Evolutionary conservation across 2,329 filamentous ascomycete genomes (phyloP).

Genomic region (Trematosphaeria pertusa): DNA sequence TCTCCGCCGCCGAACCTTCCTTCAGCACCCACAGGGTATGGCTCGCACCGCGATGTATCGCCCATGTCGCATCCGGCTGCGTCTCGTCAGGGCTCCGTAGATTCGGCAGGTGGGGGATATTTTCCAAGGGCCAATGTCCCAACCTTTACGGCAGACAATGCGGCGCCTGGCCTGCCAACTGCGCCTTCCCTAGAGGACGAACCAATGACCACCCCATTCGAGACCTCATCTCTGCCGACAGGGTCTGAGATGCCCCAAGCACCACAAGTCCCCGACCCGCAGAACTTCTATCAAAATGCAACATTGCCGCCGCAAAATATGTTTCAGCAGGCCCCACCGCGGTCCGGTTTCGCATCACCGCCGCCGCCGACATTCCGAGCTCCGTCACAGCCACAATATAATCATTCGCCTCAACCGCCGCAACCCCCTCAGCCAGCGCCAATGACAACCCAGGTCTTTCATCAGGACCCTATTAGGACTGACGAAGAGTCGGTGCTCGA

Average conservation of each 20-base stretch:
- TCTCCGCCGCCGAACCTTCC: constrained; percentile 52
- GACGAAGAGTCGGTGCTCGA: constrained; percentile 76
- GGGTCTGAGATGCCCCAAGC: constrained; percentile 31
- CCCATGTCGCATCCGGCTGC: constrained; percentile 56
- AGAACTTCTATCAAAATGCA: constrained; percentile 43
- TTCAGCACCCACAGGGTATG: constrained; percentile 39
- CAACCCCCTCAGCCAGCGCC: constrained; percentile 16
- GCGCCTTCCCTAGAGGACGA: constrained; percentile 42
- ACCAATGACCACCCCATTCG: constrained; percentile 31
- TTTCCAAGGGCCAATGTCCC: constrained; percentile 60
- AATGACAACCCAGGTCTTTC: constrained; percentile 13
- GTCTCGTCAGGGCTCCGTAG: constrained; percentile 56
- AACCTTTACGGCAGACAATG: constrained; percentile 50
- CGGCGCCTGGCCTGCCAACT: constrained; percentile 45
- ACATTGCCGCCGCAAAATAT: constrained; percentile 41
- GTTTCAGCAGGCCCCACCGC: constrained; percentile 27
- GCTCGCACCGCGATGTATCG: constrained; percentile 59
- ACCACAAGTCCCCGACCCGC: constrained; percentile 31
- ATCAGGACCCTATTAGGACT: constrained; percentile 55
- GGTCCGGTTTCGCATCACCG: constrained; percentile 15
- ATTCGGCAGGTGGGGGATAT: constrained; percentile 61
- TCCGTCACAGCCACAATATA: constrained; percentile 17
- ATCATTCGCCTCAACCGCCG: constrained; percentile 4
- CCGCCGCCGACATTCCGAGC: constrained; percentile 17
- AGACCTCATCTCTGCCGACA: constrained; percentile 24